Percentiles rank a stretch among this genome's conserved stretches.
Conservation (phyloP, 106 monocot species). For the Dioscorea alata region DNA sequence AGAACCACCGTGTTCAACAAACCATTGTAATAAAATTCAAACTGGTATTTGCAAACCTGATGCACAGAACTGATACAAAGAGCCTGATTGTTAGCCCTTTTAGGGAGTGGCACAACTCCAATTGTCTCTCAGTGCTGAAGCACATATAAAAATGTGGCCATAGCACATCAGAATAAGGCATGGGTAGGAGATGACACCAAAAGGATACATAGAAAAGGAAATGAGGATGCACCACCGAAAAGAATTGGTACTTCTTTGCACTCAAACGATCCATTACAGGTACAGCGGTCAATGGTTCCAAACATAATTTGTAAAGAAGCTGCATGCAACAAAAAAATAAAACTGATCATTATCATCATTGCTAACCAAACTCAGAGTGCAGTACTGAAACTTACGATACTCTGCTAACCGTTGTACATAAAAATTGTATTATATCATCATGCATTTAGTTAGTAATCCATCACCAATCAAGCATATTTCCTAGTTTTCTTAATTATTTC, state of each 20-base stretch:
- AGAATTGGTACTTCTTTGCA: constrained; percentile 78
- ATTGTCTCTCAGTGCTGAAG: constrained; percentile 70
- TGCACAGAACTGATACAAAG: constrained; percentile 86
- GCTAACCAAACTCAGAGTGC: background rate
- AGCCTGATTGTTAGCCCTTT: constrained; percentile 59
- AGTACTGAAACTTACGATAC: background rate
- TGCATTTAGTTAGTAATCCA: too few relatives aligned
- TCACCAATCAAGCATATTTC: too few relatives aligned
- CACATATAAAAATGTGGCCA: background rate
- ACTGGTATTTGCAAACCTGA: constrained; percentile 45
- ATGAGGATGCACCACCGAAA: constrained; percentile 49
- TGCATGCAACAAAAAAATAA: constrained; percentile 20
- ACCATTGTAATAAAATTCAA: too few relatives aligned
- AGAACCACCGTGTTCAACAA: too few relatives aligned
- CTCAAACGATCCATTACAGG: constrained; percentile 75
- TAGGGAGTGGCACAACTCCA: constrained; percentile 66
- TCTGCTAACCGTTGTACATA: too few relatives aligned
- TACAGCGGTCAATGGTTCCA: constrained; percentile 63
- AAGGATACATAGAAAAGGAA: background rate
- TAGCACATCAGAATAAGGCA: background rate
- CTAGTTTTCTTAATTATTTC: too few relatives aligned
- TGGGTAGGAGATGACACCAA: background rate
- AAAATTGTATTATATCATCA: too few relatives aligned
- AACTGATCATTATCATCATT: background rate
- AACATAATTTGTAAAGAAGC: constrained; percentile 90